Conservation (phyloP, 805 yeast species). For the Candida hungchunana region DNA sequence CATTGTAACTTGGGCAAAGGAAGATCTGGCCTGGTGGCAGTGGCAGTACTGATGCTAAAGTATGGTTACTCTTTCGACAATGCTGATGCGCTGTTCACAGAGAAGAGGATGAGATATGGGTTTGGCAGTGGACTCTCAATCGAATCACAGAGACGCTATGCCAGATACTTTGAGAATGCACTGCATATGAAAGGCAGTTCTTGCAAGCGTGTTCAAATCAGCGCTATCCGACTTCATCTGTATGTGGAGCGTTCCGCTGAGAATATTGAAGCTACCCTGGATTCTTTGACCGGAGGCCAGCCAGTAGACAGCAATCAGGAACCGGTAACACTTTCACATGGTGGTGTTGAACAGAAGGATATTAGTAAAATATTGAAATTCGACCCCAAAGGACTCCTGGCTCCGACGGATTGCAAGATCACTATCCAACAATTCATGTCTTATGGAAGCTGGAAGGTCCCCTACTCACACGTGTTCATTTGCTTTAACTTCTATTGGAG, state of each 20-base stretch:
- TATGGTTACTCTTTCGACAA: constrained; percentile 34
- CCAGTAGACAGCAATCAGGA: too few relatives aligned
- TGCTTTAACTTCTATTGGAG: constrained; percentile 45
- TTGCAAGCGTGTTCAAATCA: too few relatives aligned
- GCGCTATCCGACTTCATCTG: too few relatives aligned
- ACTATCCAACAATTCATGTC: too few relatives aligned
- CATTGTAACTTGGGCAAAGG: constrained; percentile 95
- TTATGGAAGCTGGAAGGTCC: too few relatives aligned
- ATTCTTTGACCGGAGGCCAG: too few relatives aligned
- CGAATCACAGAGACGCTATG: constrained; percentile 60
- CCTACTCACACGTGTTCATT: constrained; percentile 26
- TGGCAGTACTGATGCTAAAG: constrained; percentile 63
- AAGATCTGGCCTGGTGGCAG: constrained; percentile 72
- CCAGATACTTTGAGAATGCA: constrained; percentile 42
- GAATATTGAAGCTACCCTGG: too few relatives aligned
- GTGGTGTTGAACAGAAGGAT: too few relatives aligned
- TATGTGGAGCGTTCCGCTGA: too few relatives aligned
- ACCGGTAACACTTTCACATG: too few relatives aligned
- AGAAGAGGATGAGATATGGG: constrained; percentile 49
- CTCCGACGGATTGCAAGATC: constrained; percentile 6
- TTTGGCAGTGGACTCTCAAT: constrained; percentile 71
- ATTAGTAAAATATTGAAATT: too few relatives aligned
- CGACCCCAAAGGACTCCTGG: too few relatives aligned
- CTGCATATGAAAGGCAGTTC: neutral
- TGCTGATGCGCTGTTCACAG: constrained; percentile 52